These are phyloP conservation scores for Toxoplasma gondii DNA, from an alignment of 169 alveolate genomes.

Conservation along the genomic window DNA sequence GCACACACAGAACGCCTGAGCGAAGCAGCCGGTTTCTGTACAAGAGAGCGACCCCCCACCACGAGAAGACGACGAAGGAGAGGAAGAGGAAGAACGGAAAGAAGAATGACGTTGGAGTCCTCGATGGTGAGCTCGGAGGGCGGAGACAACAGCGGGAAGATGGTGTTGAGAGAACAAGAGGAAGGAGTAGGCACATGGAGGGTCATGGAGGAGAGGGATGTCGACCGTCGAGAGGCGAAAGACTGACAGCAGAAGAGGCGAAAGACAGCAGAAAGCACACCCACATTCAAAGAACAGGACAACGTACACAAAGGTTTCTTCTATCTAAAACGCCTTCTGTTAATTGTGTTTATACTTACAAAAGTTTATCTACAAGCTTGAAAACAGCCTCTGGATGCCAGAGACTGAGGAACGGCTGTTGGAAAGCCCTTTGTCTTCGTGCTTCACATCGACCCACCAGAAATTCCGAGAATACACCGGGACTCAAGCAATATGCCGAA, in stretches of 20 bases:
- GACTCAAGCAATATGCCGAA: no score
- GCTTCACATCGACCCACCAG: no score
- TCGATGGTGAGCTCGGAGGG: background rate
- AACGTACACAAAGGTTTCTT: background rate
- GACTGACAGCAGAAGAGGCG: background rate
- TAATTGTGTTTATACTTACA: no score
- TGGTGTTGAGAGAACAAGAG: conserved; percentile 53
- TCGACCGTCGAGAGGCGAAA: conserved; percentile 59
- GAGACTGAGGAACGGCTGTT: no score
- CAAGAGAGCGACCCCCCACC: background rate
- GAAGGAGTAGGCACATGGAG: conserved; percentile 51
- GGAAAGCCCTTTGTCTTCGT: no score
- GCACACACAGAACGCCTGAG: background rate
- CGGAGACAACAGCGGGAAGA: background rate
- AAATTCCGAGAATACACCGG: no score
- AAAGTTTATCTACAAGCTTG: no score
- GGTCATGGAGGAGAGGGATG: conserved; percentile 54
- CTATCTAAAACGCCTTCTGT: no score
- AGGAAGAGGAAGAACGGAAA: background rate
- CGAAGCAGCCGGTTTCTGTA: background rate
- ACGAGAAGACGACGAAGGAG: background rate
- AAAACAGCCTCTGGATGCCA: no score
- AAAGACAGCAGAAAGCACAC: background rate
- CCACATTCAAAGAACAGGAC: background rate
- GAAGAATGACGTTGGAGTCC: background rate